Base-by-base conservation (phyloP, 148 eudicot species). In the Drosera capensis region DNA sequence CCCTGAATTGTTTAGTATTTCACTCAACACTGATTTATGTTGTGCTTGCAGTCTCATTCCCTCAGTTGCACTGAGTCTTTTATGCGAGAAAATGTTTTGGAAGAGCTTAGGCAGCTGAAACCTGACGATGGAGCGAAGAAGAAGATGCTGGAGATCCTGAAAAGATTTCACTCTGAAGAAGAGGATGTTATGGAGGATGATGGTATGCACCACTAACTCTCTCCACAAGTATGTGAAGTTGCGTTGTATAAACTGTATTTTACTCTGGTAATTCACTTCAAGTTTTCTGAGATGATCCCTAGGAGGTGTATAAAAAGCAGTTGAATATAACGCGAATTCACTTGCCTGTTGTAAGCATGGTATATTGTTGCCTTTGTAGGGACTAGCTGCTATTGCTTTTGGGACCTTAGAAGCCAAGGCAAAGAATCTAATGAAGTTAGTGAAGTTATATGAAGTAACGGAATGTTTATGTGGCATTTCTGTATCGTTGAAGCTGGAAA, bases 21-120 rank as follows among this genome's bases (percentile, higher is more conserved):
- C 14, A 15, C 14, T 15, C 2, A 17, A 18, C 12, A 19, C 23
- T 41, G 23, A 20, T 8, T 3, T 41, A 9, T 18, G 45, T 2
- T 49, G 17, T 43, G 28, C 14, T 54, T 43, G 58, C 71, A 83
- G 95, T 78, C 95, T 36, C 97, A 90, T 54, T 71, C 87, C 57
- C 62, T 73, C 35, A 68, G 85, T n/a, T 90, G 95, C 58, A 75
- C 85, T 20, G 94, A 90, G 65, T 84, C 94, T n/a, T 85, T 90
- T 57, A 90, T 78, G 93, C 75, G 68, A 54, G 97, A 80, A 7
- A 90, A 84, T 73, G 95, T 90, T 5, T 43, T 75, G 78, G 87
- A 58, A 43, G 87, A 80, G 66, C 51, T 84, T 55, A 60, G 43
- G 29, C 87, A 71, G 14, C 34, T 73, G 49, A 66, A 64, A 3